Evolutionary conservation across 106 monocot species (phyloP), one percentile per base, ranked within the genome.

Genomic region (Xerophyta viscosa): DNA sequence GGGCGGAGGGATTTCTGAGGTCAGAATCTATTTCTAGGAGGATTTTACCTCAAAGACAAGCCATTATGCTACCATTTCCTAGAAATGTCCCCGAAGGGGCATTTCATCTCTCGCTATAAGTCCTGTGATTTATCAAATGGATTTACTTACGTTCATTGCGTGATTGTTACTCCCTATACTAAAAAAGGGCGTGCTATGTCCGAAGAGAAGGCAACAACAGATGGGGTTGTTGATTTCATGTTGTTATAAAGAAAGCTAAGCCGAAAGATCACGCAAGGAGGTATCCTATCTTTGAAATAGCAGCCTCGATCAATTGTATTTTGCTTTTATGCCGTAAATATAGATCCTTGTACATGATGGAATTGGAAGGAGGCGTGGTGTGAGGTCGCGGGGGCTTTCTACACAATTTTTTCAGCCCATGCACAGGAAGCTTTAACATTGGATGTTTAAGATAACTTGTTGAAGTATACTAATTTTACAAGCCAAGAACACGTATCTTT

Each of bases 21-120:
- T 58, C 68, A 8, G 57, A 65, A 37, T 3, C 52, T 17, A 15
- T 24, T 41, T 30, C 31, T 29, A 52, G 48, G 9, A 49, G 62
- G 31, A 44, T 46, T 42, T 63, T 57, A 31, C 69, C 43, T 22
- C 76, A 76, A 46, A 69, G 69, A 60, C 58, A 64, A 20, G 76
- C 52, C 9, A 59, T 44, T 13, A 68, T 57, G 7, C 10, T 60
- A 13, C 5, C 64, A 31, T 65, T 70, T 57, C 20, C 58, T 25
- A 46, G 54, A 44, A 60, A 46, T 60, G 45, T 45, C 48, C 67
- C 64, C 8, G 60, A 60, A n/a, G 76, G 65, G 21, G 58, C 69
- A 25, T 10, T 42, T 24, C 69, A 59, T 47, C 41, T 76, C 46
- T 69, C 75, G 23, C 68, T 75, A 11, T 74, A 56, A 23, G 11